Base-by-base conservation (phyloP, 352 stramenopile species). In the Phytopythium sindhum region DNA sequence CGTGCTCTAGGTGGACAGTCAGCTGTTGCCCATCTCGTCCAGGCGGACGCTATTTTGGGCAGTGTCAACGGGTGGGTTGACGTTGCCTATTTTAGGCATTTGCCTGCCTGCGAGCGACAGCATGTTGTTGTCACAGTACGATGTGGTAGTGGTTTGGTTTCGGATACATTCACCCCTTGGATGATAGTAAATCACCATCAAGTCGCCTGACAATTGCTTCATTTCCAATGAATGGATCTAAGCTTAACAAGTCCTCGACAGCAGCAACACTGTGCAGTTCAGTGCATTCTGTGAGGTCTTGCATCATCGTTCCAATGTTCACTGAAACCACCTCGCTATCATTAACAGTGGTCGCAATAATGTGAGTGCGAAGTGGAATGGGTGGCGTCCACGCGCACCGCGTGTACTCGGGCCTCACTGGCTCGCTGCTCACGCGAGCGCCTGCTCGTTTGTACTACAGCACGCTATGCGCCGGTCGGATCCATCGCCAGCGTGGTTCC, bases 401-500 rank as follows among this genome's bases (percentile, higher is more conserved):
- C 39, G 24, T 21, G n/a, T 37, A 23, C 60, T 45, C 29, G 58
- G 61, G 12, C 45, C 23, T 26, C 15, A 61, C 21, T 45, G 33
- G 48, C 48, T 55, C 48, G 48, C 21, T 33, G 48, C 48, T 8
- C 24, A 3, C n/a, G 7, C 23, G 26, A 53, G 48, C n/a, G 26
- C 48, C 45, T 52, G 45, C 15, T 52, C n/a, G n/a, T 31, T 29
- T 31, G 7, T 15, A 52, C 45, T 31, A 28, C 45, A 52, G 21
- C 14, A 39, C 50, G 14, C 2, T 41, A 41, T 41, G 35, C 14
- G 35, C 1, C 14, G 9, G 9, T 10, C 35, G 12, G 35, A 11
- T 41, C 35, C 35, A 41, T 41, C 35, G 35, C 26, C 4, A 55
- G 14, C 23, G 29, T 33, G n/a, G 12, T 37, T 42, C 50, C 11